Percentiles rank a stretch among this genome's conserved stretches.
These are phyloP conservation scores for Toxicodendron radicans DNA, from an alignment of 345 rosid genomes.

Conservation along the genomic window DNA sequence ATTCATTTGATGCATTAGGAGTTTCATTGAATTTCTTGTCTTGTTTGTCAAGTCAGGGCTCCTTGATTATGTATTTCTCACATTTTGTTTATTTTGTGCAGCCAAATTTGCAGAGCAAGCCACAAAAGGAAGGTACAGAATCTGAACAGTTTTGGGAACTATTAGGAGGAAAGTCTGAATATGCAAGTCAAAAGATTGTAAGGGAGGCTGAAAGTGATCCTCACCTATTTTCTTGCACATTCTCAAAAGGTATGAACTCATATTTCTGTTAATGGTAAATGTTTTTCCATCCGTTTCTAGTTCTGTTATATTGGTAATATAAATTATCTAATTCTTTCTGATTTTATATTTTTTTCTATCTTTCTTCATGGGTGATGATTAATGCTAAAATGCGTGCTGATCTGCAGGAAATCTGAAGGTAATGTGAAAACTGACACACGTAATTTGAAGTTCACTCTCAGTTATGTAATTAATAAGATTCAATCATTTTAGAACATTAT, in stretches of 20 bases:
- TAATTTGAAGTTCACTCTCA: slow-evolving; percentile 8
- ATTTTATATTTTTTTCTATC: slow-evolving; percentile 22
- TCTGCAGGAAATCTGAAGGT: slow-evolving; percentile 89
- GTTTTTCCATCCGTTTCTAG: background rate
- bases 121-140: slow-evolving; percentile 96
- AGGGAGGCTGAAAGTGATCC: slow-evolving; percentile 85
- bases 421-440: background rate
- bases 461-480: background rate
- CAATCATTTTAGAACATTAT: background rate
- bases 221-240: slow-evolving; percentile 87
- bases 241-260: slow-evolving; percentile 55
- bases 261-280: slow-evolving; percentile 15
- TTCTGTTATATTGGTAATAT: slow-evolving; percentile 9
- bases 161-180: slow-evolving; percentile 85
- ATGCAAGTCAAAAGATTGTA: slow-evolving; percentile 68
- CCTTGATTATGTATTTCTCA: slow-evolving; percentile 11
- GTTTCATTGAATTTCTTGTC: slow-evolving; percentile 2
- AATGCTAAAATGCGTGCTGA: slow-evolving; percentile 26
- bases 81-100: slow-evolving; percentile 39
- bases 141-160: slow-evolving; percentile 91
- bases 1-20: slow-evolving; percentile 1
- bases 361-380: slow-evolving; percentile 19
- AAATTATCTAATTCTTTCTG: slow-evolving; percentile 19
- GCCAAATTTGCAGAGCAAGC: slow-evolving; percentile 78
- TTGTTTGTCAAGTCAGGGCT: slow-evolving; percentile 9